Evolutionary conservation across 2,329 filamentous ascomycete species (phyloP).

Genomic region (Didymella pinodella): DNA sequence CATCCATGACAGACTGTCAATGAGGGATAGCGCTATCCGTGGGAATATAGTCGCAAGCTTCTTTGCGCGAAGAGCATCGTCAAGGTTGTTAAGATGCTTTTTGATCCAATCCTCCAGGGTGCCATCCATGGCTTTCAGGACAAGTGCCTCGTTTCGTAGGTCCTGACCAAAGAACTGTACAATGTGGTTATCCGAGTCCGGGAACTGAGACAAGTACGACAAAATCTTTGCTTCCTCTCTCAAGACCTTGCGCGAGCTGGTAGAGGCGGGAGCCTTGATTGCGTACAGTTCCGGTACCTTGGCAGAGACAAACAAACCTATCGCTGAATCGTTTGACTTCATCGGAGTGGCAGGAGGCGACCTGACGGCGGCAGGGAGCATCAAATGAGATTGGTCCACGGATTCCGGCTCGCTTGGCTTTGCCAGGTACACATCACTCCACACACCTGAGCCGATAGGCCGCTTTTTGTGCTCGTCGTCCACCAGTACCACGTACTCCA

Average conservation of each 20-base stretch:
- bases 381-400: conserved; percentile 8
- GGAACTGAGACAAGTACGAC: conserved; percentile 43
- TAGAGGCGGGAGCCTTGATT: conserved; percentile 45
- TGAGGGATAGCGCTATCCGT: conserved; percentile 49
- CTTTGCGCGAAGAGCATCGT: conserved; percentile 39
- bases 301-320: conserved; percentile 21
- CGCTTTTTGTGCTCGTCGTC: conserved; percentile 38
- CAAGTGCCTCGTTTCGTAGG: conserved; percentile 37
- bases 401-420: conserved; percentile 31
- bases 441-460: conserved; percentile 44
- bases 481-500: conserved; percentile 39
- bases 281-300: conserved; percentile 38
- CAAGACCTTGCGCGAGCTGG: conserved; percentile 43
- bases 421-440: conserved; percentile 50
- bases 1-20: conserved; percentile 54
- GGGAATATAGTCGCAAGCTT: conserved; percentile 53
- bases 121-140: conserved; percentile 45
- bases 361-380: conserved; percentile 22
- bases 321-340: conserved; percentile 28
- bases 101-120: conserved; percentile 47
- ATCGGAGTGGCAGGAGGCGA: conserved; percentile 43
- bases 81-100: conserved; percentile 39
- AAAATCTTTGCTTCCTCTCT: conserved; percentile 44
- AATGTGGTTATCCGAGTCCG: conserved; percentile 33
- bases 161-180: conserved; percentile 48